Evolutionary conservation across 129 eudicot genomes (phyloP).

Genomic region (Helianthus annuus): HanXRQr2.0-SUNRISE NC_035442.2:17062773-17063272

Average conservation of each 20-base stretch:
- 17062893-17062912: constrained; percentile 61
- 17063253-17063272: too few species aligned
- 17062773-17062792: background rate
- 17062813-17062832: background rate
- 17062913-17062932: constrained; percentile 86
- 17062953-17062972: constrained; percentile 63
- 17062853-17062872: constrained; percentile 86
- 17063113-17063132: constrained; percentile 11
- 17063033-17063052: constrained; percentile 16
- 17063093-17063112: background rate
- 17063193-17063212: too few species aligned
- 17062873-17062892: constrained; percentile 70
- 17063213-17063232: too few species aligned
- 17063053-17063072: constrained; percentile 30
- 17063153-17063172: background rate
- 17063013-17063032: constrained; percentile 5
- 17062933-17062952: constrained; percentile 94
- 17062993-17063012: constrained; percentile 33
- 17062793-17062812: constrained; percentile 2
- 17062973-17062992: constrained; percentile 28
- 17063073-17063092: constrained; percentile 3
- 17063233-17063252: too few species aligned
- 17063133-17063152: background rate
- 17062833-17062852: constrained; percentile 82
- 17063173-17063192: too few species aligned